Percentiles rank a stretch among this genome's conserved stretches.
Evolutionary conservation across 2,329 filamentous ascomycete species (phyloP).

Genomic region (Stagonosporopsis rhizophila): DNA sequence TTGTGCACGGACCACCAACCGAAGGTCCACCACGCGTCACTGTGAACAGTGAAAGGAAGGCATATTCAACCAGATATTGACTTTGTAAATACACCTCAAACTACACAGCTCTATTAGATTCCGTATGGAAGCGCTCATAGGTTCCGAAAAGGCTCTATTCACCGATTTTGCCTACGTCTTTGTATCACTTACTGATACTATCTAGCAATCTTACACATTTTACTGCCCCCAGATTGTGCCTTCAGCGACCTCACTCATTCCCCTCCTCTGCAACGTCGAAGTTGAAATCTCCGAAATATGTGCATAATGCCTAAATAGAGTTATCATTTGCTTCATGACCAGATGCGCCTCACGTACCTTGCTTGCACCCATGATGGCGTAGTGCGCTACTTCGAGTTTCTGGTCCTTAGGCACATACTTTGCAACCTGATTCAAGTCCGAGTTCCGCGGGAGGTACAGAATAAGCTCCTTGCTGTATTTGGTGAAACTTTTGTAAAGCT

Average conservation of each 20-base stretch:
- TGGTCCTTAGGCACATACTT: slow-evolving; percentile 41
- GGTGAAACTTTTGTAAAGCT: slow-evolving; percentile 51
- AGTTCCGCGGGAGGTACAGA: slow-evolving; percentile 77
- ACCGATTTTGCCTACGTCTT: no score
- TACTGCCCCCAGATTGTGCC: not conserved
- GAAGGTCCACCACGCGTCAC: slow-evolving; percentile 2
- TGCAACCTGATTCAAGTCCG: slow-evolving; percentile 49
- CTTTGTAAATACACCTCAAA: no score
- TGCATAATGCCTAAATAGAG: slow-evolving; percentile 59
- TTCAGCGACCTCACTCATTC: not conserved
- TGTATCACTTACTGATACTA: not conserved
- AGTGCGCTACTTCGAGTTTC: slow-evolving; percentile 65
- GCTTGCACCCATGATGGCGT: slow-evolving; percentile 88
- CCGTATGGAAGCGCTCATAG: no score
- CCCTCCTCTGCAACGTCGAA: slow-evolving; percentile 36
- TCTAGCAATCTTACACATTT: not conserved
- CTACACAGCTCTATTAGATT: no score
- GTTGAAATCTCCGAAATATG: slow-evolving; percentile 63
- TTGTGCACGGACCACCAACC: slow-evolving; percentile 2
- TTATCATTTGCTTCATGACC: slow-evolving; percentile 10
- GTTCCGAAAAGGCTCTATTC: no score
- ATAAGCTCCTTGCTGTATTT: slow-evolving; percentile 62
- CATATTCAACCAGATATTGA: not conserved
- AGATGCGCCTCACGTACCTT: slow-evolving; percentile 63
- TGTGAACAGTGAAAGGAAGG: not conserved